Conservation (phyloP, 305 asterid genomes). For the Rubia tinctorum region DNA sequence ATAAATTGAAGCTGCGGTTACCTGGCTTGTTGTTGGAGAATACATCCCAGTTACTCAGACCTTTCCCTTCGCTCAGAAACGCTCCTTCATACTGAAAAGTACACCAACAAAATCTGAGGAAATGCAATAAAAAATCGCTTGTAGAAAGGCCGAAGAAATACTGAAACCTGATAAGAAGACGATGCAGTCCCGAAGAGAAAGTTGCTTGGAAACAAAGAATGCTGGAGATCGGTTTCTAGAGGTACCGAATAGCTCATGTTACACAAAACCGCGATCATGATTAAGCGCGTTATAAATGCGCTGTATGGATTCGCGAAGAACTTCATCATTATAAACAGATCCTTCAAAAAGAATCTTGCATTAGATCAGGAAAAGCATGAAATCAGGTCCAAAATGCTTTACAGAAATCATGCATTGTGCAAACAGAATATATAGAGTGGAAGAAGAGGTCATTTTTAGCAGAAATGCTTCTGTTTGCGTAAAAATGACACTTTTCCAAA, state of each 20-base stretch:
- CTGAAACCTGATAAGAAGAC: conserved; percentile 50
- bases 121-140: not conserved
- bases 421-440: not conserved
- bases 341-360: not conserved
- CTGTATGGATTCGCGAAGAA: too few relatives aligned
- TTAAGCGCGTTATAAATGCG: not conserved
- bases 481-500: not conserved
- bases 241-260: conserved; percentile 8
- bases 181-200: conserved; percentile 57
- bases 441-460: not conserved
- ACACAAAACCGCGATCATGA: conserved; percentile 6
- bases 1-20: not conserved
- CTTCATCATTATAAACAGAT: conserved; percentile 5
- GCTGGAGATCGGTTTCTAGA: conserved; percentile 14
- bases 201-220: conserved; percentile 27
- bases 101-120: not conserved
- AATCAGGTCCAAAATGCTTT: not conserved
- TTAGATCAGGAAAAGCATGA: too few relatives aligned
- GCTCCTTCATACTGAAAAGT: conserved; percentile 61
- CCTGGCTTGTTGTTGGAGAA: conserved; percentile 48
- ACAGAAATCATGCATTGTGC: not conserved
- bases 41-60: conserved; percentile 58
- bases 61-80: conserved; percentile 44
- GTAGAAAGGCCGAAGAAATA: not conserved
- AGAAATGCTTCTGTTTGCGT: not conserved